Conservation (phyloP, 1,139 yeast species). For the Pneumocystis murina region DNA sequence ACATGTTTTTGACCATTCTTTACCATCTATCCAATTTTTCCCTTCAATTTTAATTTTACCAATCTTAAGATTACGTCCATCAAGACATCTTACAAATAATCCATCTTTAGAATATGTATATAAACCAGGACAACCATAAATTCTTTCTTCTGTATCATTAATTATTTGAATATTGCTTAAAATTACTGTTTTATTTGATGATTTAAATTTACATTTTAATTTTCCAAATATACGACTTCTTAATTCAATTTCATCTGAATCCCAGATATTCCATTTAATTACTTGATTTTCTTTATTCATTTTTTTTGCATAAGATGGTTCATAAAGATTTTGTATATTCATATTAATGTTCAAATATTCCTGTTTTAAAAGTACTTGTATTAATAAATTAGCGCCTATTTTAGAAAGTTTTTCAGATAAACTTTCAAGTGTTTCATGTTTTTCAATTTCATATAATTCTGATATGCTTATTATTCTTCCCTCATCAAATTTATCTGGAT, state of each 20-base stretch:
- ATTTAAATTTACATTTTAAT: not conserved
- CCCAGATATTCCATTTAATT: conserved; percentile 1
- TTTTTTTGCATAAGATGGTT: not conserved
- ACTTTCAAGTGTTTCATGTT: conserved; percentile 7
- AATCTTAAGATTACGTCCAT: not conserved
- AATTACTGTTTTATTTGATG: not conserved
- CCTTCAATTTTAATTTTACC: conserved; percentile 2
- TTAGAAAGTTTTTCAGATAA: conserved; percentile 13
- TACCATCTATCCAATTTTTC: not conserved
- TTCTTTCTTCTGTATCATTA: not conserved
- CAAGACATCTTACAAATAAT: not conserved
- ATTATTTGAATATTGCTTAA: not conserved
- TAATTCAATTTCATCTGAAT: not conserved
- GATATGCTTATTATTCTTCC: conserved; percentile 62
- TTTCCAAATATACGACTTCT: not conserved
- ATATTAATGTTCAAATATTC: not conserved
- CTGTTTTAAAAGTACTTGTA: conserved; percentile 4
- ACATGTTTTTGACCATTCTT: not conserved
- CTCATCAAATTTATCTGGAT: conserved; percentile 70
- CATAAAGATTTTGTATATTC: not conserved
- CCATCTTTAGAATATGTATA: not conserved
- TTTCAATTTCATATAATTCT: conserved; percentile 17
- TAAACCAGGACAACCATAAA: not conserved
- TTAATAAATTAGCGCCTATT: conserved; percentile 15
- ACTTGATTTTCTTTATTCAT: not conserved